These are phyloP conservation scores for Pythium pyrilobum DNA, from an alignment of 352 stramenopile species.

Conservation along the genomic window DNA sequence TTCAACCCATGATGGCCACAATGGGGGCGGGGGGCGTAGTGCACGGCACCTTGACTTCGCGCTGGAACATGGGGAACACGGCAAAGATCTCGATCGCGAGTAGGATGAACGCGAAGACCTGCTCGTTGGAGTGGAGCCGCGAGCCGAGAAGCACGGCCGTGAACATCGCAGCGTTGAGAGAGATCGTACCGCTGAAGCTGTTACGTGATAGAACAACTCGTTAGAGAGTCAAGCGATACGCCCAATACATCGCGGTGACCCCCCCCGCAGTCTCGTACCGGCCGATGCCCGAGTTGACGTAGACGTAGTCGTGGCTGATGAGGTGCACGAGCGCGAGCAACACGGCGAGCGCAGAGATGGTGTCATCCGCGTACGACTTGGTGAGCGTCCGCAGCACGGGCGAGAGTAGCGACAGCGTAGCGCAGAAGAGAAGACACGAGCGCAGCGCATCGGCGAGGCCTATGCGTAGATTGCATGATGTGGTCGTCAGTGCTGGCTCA, in stretches of 20 bases:
- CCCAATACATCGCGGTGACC: too few species aligned
- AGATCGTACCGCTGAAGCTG: slow-evolving; percentile 87
- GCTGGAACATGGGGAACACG: slow-evolving; percentile 85
- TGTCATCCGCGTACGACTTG: slow-evolving; percentile 87
- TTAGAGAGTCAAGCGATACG: too few species aligned
- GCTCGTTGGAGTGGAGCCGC: slow-evolving; percentile 85
- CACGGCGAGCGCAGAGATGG: slow-evolving; percentile 85
- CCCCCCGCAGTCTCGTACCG: slow-evolving; percentile 22
- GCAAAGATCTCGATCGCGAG: slow-evolving; percentile 90
- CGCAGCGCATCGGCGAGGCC: slow-evolving; percentile 49
- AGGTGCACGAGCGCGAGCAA: slow-evolving; percentile 80
- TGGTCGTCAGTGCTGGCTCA: not conserved
- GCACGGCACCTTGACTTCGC: slow-evolving; percentile 66
- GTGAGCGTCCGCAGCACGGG: slow-evolving; percentile 90
- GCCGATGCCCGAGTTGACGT: slow-evolving; percentile 78
- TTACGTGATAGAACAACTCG: not conserved
- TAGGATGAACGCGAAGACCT: slow-evolving; percentile 89
- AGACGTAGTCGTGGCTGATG: slow-evolving; percentile 89
- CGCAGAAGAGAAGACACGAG: slow-evolving; percentile 77
- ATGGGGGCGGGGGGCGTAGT: not conserved
- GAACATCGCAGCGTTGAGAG: slow-evolving; percentile 91
- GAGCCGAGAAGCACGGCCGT: slow-evolving; percentile 89
- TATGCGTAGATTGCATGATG: slow-evolving; percentile 5
- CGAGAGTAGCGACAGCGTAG: slow-evolving; percentile 81
- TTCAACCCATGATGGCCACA: not conserved